A percentile compares a stretch with the other conserved stretches of the same genome.
These are phyloP conservation scores for Verticillium isaacii DNA, from an alignment of 2,329 filamentous ascomycete genomes.

Conservation along the genomic window DNA sequence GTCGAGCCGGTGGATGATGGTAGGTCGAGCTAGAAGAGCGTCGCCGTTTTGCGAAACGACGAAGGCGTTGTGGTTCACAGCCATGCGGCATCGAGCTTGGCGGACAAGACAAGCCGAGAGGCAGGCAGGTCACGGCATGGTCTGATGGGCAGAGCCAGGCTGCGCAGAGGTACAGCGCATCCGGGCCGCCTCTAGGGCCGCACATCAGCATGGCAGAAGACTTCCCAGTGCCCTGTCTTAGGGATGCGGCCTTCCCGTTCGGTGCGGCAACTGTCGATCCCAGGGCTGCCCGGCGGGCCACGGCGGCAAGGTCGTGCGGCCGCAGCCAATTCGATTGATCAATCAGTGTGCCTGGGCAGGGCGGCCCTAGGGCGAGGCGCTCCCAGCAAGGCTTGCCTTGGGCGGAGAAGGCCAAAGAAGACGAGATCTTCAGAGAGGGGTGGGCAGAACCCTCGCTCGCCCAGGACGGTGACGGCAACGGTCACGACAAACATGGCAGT, in stretches of 20 bases:
- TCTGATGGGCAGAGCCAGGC: background rate
- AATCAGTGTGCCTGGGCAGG: background rate
- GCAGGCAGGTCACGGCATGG: background rate
- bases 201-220: background rate
- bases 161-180: background rate
- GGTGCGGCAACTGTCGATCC: background rate
- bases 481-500: background rate
- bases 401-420: background rate
- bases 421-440: background rate
- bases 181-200: background rate
- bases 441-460: background rate
- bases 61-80: background rate
- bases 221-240: background rate
- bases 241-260: background rate
- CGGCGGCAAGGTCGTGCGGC: background rate
- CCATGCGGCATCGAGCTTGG: background rate
- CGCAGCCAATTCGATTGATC: background rate
- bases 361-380: background rate
- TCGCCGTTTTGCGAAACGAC: background rate
- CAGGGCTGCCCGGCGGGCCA: background rate
- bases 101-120: background rate
- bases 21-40: background rate
- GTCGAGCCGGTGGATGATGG: background rate
- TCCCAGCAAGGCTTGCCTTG: background rate
- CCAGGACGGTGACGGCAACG: background rate